Base-by-base conservation (phyloP, 176 grass and related monocot species). In the Guadua angustifolia region DNA sequence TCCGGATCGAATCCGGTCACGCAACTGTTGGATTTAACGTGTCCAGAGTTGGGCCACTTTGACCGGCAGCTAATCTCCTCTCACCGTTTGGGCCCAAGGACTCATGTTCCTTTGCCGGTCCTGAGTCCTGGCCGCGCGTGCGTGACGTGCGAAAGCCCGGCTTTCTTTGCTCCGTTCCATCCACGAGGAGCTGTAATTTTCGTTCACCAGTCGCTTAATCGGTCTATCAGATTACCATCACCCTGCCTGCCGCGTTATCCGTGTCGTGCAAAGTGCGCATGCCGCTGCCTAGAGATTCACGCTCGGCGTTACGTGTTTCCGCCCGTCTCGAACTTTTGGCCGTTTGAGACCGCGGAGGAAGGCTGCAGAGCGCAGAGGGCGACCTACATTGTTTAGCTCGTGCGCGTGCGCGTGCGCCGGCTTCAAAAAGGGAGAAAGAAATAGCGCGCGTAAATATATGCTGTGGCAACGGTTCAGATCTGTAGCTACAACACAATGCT, bases 241-340 rank as follows among this genome's bases (percentile, higher is more conserved):
- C 52, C 19, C 8, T n/a, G 29, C 19, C 8, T n/a, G 29, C 13
- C 75, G 18, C 11, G 45, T 18, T 67, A 9, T 14, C 13, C 4
- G 56, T 39, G 45, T 40, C 21, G 5, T 74, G 40, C 81, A 52
- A 66, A 29, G 29, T 29, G 68, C 67, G 56, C 58, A 46, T 47
- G 78, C 47, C 77, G 59, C 57, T 11, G 78, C 58, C 63, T 82
- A 47, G 71, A 87, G 71, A 87, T 69, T 82, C 78, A 75, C 78
- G 70, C 7, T 21, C 52, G 58, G 24, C 46, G 47, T 66, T 35
- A 51, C 21, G 63, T 18, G 82, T 66, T 62, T 70, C 47, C 39
- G 45, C 18, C 22, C 9, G 42, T 55, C 29, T 74, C 11, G 71
- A 67, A 35, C 12, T 12, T 43, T 33, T 68, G 17, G 67, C 57